Percentiles rank a stretch among this genome's conserved stretches.
Evolutionary conservation across 441 rosid genomes (phyloP).

Genomic region (Brassica balearica): DNA sequence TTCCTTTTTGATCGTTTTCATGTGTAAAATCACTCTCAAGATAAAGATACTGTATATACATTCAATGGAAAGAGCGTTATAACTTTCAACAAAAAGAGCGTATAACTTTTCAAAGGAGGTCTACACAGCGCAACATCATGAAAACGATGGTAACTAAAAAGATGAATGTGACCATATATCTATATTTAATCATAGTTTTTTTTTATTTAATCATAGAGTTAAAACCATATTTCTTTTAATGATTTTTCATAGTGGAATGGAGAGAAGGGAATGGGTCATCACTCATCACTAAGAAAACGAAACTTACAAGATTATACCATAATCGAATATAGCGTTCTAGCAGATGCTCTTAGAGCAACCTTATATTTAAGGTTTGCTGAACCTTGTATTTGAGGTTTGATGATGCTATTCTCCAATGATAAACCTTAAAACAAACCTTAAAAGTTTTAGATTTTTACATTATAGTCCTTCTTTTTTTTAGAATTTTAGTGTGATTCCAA

Average conservation of each 20-base stretch:
- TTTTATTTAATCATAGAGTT: too few relatives aligned
- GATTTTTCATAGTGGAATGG: constrained; percentile 29
- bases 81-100: constrained; percentile 31
- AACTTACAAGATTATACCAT: neutral
- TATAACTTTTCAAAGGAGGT: constrained; percentile 21
- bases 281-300: constrained; percentile 22
- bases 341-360: too few relatives aligned
- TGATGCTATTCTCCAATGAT: too few relatives aligned
- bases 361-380: too few relatives aligned
- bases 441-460: too few relatives aligned
- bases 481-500: too few relatives aligned
- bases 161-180: constrained; percentile 22
- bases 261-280: constrained; percentile 22
- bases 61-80: constrained; percentile 27
- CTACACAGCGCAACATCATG: constrained; percentile 23
- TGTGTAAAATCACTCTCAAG: constrained; percentile 25
- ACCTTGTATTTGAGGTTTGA: too few relatives aligned
- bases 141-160: constrained; percentile 33
- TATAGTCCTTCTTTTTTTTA: neutral
- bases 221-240: neutral
- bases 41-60: constrained; percentile 30
- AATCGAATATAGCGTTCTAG: neutral
- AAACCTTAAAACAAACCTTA: too few relatives aligned
- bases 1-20: neutral
- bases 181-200: neutral